Base-by-base conservation (phyloP, 805 yeast genomes). In the Lipomyces orientalis region DNA sequence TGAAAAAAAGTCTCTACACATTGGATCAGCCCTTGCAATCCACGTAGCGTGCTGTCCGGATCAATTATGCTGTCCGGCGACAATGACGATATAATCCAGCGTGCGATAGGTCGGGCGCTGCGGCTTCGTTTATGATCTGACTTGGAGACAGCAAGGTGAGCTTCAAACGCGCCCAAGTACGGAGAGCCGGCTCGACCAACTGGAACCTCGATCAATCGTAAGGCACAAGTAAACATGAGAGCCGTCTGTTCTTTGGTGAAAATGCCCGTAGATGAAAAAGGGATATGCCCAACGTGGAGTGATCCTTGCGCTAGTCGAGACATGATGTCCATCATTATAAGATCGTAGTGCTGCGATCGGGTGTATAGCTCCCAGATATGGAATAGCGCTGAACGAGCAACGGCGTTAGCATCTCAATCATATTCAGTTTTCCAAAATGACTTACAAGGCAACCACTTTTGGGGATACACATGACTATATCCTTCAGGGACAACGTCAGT, bases 1-100 rank as follows among this genome's bases (percentile, higher is more conserved):
- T 95, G 98, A 2, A 88, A 88, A 78, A 89, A 91, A 22, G 97
- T 90, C 69, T 86, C 89, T 5, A 93, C 81, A 0, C 97, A 87
- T 63, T 87, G 87, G n/a, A 90, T 73, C 34, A 90, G 79, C 0
- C 86, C 82, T 39, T 62, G 62, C 22, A 67, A 29, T 9, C 64
- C 66, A 10, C 55, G 57, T n/a, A 67, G 46, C 2, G 58, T 55
- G 25, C 63, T 39, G 31, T 66, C 61, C 12, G 43, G 35, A 0
- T 91, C 89, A 22, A 84, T 83, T 16, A 64, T 60, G 54, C 62
- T 58, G 29, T 34, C 54, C 16, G 72, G 71, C 1, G 74, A 63
- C 3, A 93, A 77, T 0, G 94, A 88, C 75, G 83, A 87, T 0
- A 90, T 82, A 2, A 93, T 82, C 14, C 88, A 77, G n/a, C 80